These are phyloP conservation scores for Ceratocystis eucalypticola DNA, from an alignment of 2,329 filamentous ascomycete genomes.

Conservation along the genomic window DNA sequence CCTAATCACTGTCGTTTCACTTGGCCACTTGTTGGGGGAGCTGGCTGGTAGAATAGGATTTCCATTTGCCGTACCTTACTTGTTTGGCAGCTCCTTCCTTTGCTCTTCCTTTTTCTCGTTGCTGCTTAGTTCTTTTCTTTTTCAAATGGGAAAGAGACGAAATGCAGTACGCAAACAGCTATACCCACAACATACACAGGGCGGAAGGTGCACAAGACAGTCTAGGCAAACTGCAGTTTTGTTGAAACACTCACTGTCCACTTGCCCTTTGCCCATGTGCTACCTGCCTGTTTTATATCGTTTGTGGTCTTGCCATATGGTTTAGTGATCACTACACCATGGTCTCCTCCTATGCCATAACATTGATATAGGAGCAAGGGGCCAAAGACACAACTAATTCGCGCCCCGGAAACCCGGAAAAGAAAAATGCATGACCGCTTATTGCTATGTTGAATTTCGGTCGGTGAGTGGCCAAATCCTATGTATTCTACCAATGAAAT, in stretches of 20 bases:
- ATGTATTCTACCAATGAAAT: no score
- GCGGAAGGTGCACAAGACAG: not conserved
- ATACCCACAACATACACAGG: not conserved
- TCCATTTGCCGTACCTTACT: not conserved
- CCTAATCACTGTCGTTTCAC: not conserved
- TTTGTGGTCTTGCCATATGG: no score
- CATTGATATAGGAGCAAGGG: no score
- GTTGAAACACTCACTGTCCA: not conserved
- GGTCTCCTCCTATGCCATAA: no score
- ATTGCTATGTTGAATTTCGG: no score
- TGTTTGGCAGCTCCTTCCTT: not conserved
- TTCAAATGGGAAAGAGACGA: not conserved
- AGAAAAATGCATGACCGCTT: no score
- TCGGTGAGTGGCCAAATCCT: no score
- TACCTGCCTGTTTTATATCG: not conserved
- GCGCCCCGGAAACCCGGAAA: no score
- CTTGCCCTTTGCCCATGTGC: not conserved
- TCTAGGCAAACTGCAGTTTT: not conserved
- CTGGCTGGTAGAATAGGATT: not conserved
- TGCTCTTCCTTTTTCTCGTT: not conserved
- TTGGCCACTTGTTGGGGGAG: slow-evolving; percentile 2
- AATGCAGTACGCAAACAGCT: not conserved
- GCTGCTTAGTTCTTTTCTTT: not conserved
- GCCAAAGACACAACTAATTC: no score
- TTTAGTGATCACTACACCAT: no score